Conservation (phyloP, 768 basidiomycete species). For the Agaricus subrufescens region DNA sequence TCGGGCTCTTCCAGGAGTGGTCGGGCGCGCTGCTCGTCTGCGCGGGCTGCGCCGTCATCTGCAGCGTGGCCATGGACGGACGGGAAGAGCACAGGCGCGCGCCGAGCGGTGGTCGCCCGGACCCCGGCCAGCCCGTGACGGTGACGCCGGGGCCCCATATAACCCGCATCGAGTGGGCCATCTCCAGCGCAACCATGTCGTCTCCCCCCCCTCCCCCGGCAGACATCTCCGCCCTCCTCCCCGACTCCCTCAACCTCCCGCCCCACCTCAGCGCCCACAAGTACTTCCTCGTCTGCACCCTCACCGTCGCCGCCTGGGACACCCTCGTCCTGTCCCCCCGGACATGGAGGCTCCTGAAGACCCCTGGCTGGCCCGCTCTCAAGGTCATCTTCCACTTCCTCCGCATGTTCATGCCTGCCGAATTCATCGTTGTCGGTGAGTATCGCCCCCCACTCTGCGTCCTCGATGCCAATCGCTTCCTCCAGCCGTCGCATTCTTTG, state of each 20-base stretch:
- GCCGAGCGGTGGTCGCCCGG: not conserved
- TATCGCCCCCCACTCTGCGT: not conserved
- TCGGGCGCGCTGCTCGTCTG: slow-evolving; percentile 10
- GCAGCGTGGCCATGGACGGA: slow-evolving; percentile 12
- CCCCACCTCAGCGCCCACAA: slow-evolving; percentile 82
- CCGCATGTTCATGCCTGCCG: slow-evolving; percentile 71
- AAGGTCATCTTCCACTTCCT: slow-evolving; percentile 76
- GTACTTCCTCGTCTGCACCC: slow-evolving; percentile 85
- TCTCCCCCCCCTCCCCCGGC: not conserved
- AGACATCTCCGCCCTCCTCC: slow-evolving; percentile 34
- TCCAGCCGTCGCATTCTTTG: slow-evolving; percentile 79
- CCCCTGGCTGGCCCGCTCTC: slow-evolving; percentile 68
- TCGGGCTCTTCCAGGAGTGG: slow-evolving; percentile 13
- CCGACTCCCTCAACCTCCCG: slow-evolving; percentile 66
- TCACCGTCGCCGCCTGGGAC: slow-evolving; percentile 89
- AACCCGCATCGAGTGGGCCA: not conserved
- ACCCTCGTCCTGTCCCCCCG: slow-evolving; percentile 80
- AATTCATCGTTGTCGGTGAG: slow-evolving; percentile 72
- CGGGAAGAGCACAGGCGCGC: too few species aligned
- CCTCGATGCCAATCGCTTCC: slow-evolving; percentile 1
- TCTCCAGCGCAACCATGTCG: not conserved
- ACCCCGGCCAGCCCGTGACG: not conserved
- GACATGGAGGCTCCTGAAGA: slow-evolving; percentile 65
- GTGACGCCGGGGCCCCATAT: not conserved
- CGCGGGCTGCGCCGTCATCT: slow-evolving; percentile 12